Base-by-base conservation (phyloP, 208 protist species). In the Leishmania amazonensis region DNA sequence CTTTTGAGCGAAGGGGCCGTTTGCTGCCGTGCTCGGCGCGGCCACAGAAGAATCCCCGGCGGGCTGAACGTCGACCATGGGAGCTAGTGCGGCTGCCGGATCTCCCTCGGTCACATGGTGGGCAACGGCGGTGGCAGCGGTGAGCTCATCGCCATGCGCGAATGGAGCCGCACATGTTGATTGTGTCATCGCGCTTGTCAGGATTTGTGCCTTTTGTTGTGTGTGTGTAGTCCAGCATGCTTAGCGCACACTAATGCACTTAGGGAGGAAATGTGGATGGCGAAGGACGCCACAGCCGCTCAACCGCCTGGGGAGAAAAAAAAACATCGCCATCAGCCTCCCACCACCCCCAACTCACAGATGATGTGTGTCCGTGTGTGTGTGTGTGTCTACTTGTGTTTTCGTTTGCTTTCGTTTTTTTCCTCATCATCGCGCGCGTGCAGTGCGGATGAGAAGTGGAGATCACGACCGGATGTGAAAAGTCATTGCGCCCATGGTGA, bases 1-100 rank as follows among this genome's bases (percentile, higher is more conserved):
- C 72, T 99, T 90, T 80, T 98, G 99, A 71, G 94, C 99, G 78
- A 99, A 99, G 90, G 99, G 99, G 90, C 98, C 99, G 65, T 99
- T 99, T 89, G 89, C 96, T 24, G 96, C 94, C n/a, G 98, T 99
- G n/a, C 84, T 95, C 28, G 82, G 98, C 8, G 97, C 91, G 28
- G 97, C 97, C 57, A 87, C 83, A 28, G 93, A 97, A 79, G 89
- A 97, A 57, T 86, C 98, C 8, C 84, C 97, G 2, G 81, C 89
- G 51, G 17, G 76, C 81, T 99, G 53, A 87, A 96, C 54, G 51
- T 87, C 2, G 85, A 88, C 38, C 96, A 93, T 62, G 85, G 99
- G 31, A 99, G 99, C 83, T 88, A 99, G 58, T 93, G 94, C 83
- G 99, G 98, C 58, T 98, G 98, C 85, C 98, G 96, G 53, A 92